Evolutionary conservation across 805 yeast genomes (phyloP), one percentile per base, ranked within the genome.

Genomic region (Clavispora vitiphila): DNA sequence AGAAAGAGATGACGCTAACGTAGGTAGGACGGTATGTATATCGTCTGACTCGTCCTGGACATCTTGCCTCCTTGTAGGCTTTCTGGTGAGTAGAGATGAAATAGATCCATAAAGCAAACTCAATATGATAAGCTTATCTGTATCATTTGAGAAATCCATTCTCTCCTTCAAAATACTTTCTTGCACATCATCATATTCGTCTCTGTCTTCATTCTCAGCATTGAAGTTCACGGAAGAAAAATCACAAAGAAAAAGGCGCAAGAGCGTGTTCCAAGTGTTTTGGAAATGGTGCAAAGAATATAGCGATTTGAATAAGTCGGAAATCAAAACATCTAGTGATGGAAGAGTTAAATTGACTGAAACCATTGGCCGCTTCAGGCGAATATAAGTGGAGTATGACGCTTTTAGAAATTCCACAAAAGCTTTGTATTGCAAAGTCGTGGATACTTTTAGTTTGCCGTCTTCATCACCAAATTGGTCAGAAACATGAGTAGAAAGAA

Each of bases 181-280:
- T 20, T 56, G 38, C 55, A 15, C 37, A 7, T 37, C 43, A 3
- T 49, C 44, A 39, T 49, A 44, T 5, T 53, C 57, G 3, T 48
- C 42, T 4, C 38, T 11, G 1, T 40, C 42, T n/a, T 37, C 47
- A 4, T 42, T 46, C 14, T 41, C 47, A 8, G 53, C 41, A 6
- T 35, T 37, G 39, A 56, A 61, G 5, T 34, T 42, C 35, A 67
- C 42, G 1, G 74, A 57, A 0, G 77, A 67, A 2, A 67, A 35
- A 50, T 78, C 86, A 35, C 67, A 62, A 15, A 72, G 49, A 4
- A 72, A 53, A 47, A 71, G 76, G 2, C 65, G 58, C 1, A 72
- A 46, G 10, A 77, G 51, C 15, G 62, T 49, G 37, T 69, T 72
- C 78, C 69, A 49, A 37, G 54, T 38, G 37, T 47, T 54, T 41